Base-by-base conservation (phyloP, 352 stramenopile species). In the Phytophthora brassicae region DNA sequence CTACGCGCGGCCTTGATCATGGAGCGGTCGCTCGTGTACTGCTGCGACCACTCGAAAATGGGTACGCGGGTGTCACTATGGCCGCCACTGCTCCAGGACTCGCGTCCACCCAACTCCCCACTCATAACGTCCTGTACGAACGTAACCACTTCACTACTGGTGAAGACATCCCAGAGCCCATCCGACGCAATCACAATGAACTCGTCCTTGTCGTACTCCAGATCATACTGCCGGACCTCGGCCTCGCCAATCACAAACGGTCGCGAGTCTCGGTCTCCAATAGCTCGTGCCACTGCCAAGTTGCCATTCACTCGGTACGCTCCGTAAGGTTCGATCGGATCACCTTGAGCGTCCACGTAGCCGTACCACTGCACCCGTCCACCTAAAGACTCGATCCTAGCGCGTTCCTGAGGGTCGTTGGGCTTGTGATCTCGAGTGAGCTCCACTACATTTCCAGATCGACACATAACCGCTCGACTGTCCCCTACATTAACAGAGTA, bases 91-190 rank as follows among this genome's bases (percentile, higher is more conserved):
- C 84, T 85, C 84, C 88, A 91, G 23, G 81, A 86, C 52, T 93
- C 84, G 36, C 84, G 76, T 12, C 85, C 83, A 13, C 89, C 88
- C 6, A 96, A 54, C 47, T 93, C 85, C 23, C 87, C 89, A 20
- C 79, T 86, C 70, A 97, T 81, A 23, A 96, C 84, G 44, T 96
- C 81, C 49, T 95, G 81, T 33, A 98, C 90, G 67, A 97, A 98
- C 31, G 86, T 86, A 14, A 98, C 86, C 16, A 92, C 90, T 58
- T 97, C 87, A 31, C 96, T 88, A 51, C 82, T 97, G 11, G 75
- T 90, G 57, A 98, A 97, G 23, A 98, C 91, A 55, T 98, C 94
- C 93, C 93, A 98, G 2, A 98, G 74, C 0, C 94, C 94, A 53
- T 98, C 94, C 16, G 83, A 96, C 17, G 93, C 94, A 24, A 98